Conservation (phyloP, 208 protist species). For the Trypanosoma cruzi region DNA sequence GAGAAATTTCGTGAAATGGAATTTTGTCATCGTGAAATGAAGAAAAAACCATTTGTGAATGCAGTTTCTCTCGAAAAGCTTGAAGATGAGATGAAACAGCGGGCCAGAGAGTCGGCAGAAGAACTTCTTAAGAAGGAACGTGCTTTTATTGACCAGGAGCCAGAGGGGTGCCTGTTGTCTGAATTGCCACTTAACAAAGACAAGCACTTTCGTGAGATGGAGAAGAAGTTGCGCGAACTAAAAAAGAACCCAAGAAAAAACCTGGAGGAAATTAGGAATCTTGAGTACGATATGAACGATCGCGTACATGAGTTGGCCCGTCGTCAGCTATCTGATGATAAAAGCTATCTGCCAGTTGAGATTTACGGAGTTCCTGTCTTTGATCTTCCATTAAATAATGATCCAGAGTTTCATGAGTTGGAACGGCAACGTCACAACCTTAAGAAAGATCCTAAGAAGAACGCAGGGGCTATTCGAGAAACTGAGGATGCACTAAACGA, state of each 20-base stretch:
- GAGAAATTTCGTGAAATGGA: constrained; percentile 51
- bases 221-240: constrained; percentile 9
- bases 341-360: constrained; percentile 1
- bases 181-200: constrained; percentile 72
- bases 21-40: constrained; percentile 46
- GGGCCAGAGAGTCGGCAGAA: constrained; percentile 48
- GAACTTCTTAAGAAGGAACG: constrained; percentile 59
- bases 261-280: constrained; percentile 2
- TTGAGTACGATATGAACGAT: constrained; percentile 14
- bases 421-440: constrained; percentile 62
- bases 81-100: constrained; percentile 60
- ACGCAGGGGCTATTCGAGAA: constrained; percentile 16
- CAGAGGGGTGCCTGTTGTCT: constrained; percentile 49
- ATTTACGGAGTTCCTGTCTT: constrained; percentile 51
- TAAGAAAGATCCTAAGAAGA: constrained; percentile 42
- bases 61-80: constrained; percentile 32
- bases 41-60: constrained; percentile 37
- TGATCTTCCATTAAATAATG: constrained; percentile 39
- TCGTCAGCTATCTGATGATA: constrained; percentile 5
- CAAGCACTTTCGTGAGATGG: constrained; percentile 48
- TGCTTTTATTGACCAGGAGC: constrained; percentile 48
- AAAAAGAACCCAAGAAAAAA: constrained; percentile 12
- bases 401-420: constrained; percentile 55
- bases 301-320: constrained; percentile 23
- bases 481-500: constrained; percentile 58